phyloP scores from a whole-genome alignment of 2,329 filamentous ascomycete species.

The Endoconidiophora laricicola region DNA sequence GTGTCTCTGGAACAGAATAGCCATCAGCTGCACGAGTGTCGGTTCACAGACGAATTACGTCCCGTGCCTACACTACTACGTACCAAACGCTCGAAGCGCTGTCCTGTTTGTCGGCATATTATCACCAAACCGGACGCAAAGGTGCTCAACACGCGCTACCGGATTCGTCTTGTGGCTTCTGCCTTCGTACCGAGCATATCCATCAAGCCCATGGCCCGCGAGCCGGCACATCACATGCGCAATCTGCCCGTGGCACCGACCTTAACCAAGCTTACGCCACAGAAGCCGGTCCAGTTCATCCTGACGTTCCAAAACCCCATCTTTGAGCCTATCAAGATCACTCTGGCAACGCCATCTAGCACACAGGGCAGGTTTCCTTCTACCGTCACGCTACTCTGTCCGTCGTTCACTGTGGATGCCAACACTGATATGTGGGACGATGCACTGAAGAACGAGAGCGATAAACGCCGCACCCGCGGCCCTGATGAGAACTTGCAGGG shows the following conservation, averaged over 20 bases:
- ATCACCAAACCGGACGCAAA: constrained; percentile 89
- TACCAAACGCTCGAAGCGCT: constrained; percentile 88
- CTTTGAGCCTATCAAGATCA: constrained; percentile 78
- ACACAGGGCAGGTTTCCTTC: constrained; percentile 64
- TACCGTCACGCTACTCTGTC: constrained; percentile 81
- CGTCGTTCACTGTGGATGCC: constrained; percentile 83
- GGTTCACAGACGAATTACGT: constrained; percentile 57
- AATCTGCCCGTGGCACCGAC: constrained; percentile 14
- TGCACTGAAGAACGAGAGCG: constrained; percentile 43
- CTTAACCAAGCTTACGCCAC: constrained; percentile 29
- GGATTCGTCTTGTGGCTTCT: constrained; percentile 76
- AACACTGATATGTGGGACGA: constrained; percentile 85
- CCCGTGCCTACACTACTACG: constrained; percentile 70
- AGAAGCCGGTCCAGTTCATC: constrained; percentile 58
- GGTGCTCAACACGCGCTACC: constrained; percentile 73
- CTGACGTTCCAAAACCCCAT: constrained; percentile 87
- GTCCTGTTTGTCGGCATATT: constrained; percentile 82
- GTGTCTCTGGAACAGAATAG: constrained; percentile 31
- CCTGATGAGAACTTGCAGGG: constrained; percentile 22
- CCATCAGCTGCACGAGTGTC: constrained; percentile 32
- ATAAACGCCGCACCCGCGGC: constrained; percentile 24
- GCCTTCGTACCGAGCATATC: constrained; percentile 75
- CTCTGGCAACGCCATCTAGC: constrained; percentile 63
- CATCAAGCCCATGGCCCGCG: constrained; percentile 41
- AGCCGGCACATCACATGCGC: constrained; percentile 12